phyloP scores from a whole-genome alignment of 495 filamentous ascomycete species.

The Aeminium ludgeri region DNA sequence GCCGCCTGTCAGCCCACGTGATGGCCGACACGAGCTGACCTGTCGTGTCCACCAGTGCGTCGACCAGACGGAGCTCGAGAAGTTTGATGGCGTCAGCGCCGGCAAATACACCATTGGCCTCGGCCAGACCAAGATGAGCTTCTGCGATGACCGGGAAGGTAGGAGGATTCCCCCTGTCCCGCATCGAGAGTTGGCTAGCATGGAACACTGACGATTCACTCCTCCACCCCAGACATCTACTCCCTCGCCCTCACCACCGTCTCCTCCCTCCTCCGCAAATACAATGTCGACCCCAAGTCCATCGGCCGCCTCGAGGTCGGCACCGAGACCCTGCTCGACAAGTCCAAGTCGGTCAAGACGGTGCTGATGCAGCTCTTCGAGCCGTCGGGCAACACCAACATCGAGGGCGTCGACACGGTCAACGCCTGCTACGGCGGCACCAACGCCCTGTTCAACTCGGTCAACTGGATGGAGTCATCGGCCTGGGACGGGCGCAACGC shows the following conservation, averaged over 20 bases:
- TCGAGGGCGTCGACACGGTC: constrained; percentile 90
- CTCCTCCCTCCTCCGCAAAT: constrained; percentile 79
- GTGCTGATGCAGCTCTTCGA: constrained; percentile 95
- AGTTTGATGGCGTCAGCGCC: constrained; percentile 86
- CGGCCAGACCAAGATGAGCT: constrained; percentile 99
- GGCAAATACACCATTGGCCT: constrained; percentile 99
- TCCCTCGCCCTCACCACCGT: constrained; percentile 80
- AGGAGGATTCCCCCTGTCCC: constrained; percentile 21
- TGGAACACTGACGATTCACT: too few relatives aligned
- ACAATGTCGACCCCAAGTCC: constrained; percentile 75
- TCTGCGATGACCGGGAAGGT: constrained; percentile 98
- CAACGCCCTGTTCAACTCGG: constrained; percentile 88
- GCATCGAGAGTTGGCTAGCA: neutral
- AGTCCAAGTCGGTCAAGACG: constrained; percentile 99
- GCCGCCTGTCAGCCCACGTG: neutral
- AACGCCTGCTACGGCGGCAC: constrained; percentile 99
- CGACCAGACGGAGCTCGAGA: constrained; percentile 87
- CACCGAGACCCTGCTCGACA: constrained; percentile 95
- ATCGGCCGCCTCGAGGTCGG: constrained; percentile 94
- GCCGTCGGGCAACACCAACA: constrained; percentile 67
- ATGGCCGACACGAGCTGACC: constrained; percentile 6
- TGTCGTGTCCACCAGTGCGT: constrained; percentile 51
- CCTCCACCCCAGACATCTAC: constrained; percentile 69
- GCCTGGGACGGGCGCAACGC: constrained; percentile 93
- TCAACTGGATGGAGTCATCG: constrained; percentile 97